Evolutionary conservation across 2,329 filamentous ascomycete species (phyloP).

Genomic region (Claviceps capensis): DNA sequence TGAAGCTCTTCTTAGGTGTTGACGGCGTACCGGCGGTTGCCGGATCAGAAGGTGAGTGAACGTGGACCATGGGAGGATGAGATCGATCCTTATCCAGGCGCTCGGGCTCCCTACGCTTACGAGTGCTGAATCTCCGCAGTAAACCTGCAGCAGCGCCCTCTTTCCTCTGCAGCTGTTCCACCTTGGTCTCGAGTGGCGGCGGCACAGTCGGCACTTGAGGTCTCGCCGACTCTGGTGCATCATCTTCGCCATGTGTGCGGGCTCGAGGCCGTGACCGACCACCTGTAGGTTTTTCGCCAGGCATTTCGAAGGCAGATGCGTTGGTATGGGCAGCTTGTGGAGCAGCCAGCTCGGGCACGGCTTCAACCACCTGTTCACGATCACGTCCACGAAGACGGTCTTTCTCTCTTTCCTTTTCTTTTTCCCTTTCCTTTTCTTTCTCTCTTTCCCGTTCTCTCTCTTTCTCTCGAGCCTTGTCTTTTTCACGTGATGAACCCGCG

Average conservation of each 20-base stretch:
- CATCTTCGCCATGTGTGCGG: slow-evolving; percentile 89
- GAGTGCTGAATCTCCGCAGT: slow-evolving; percentile 80
- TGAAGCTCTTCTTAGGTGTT: slow-evolving; percentile 74
- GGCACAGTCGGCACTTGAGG: slow-evolving; percentile 16
- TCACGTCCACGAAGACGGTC: slow-evolving; percentile 14
- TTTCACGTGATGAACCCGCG: background rate
- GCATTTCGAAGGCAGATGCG: slow-evolving; percentile 69
- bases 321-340: slow-evolving; percentile 88
- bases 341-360: slow-evolving; percentile 60
- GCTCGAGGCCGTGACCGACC: slow-evolving; percentile 73
- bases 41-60: slow-evolving; percentile 62
- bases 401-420: slow-evolving; percentile 12
- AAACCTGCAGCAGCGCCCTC: slow-evolving; percentile 78
- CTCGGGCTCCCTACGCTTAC: slow-evolving; percentile 56
- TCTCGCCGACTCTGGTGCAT: slow-evolving; percentile 49
- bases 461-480: background rate
- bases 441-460: slow-evolving; percentile 1
- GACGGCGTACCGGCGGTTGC: slow-evolving; percentile 23
- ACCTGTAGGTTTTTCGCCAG: slow-evolving; percentile 75
- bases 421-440: slow-evolving; percentile 14
- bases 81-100: slow-evolving; percentile 50
- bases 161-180: slow-evolving; percentile 56
- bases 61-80: slow-evolving; percentile 58
- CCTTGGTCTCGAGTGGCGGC: slow-evolving; percentile 38
- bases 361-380: slow-evolving; percentile 24